Evolutionary conservation across 768 basidiomycete species (phyloP), one percentile per base, ranked within the genome.

Genomic region (Paxillus ammoniavirescens): DNA sequence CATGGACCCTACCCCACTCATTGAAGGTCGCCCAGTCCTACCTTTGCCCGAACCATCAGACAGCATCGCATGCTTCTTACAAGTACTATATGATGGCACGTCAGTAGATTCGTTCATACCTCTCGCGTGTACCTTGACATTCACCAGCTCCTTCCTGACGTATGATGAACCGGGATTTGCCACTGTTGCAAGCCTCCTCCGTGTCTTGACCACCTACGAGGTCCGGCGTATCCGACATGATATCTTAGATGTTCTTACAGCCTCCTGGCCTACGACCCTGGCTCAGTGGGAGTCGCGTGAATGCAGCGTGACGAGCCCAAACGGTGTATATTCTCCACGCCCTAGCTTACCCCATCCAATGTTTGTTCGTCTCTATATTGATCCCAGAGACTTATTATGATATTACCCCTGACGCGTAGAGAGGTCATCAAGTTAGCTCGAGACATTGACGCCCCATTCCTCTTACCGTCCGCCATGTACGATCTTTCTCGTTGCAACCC

Each of bases 381-480:
- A 30, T 33, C 37, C 41, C 43, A 21, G 4, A 47, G 23, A 41
- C 45, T 60, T 45, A 55, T 14, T 12, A 12, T 35, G 35, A 33
- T 52, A 49, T 49, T 45, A 53, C 38, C 52, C 15, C 38, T 15
- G 15, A 26, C 37, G 36, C 44, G 30, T 61, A 89, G 87, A 58
- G 69, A 82, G 33, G 73, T 89, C 52, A 87, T 91, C 60, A 84
- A 83, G 45, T 70, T 90, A 4, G 87, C 86, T 18, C 77, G 82
- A 53, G 78, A 80, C 51, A 77, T 79, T 26, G 69, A 80, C 40
- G 76, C 82, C 0, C 73, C 72, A 0, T 78, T 82, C 58, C 78
- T 91, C 33, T 74, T 90, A 3, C 87, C 88, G 5, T 79, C 89
- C 28, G 88, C 88, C 5, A 88, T 89, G 70, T 91, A 91, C 67